A percentile compares a stretch with the other conserved stretches of the same genome.
Evolutionary conservation across 208 protist genomes (phyloP).

Genomic region (Herpetomonas tarakana): DNA sequence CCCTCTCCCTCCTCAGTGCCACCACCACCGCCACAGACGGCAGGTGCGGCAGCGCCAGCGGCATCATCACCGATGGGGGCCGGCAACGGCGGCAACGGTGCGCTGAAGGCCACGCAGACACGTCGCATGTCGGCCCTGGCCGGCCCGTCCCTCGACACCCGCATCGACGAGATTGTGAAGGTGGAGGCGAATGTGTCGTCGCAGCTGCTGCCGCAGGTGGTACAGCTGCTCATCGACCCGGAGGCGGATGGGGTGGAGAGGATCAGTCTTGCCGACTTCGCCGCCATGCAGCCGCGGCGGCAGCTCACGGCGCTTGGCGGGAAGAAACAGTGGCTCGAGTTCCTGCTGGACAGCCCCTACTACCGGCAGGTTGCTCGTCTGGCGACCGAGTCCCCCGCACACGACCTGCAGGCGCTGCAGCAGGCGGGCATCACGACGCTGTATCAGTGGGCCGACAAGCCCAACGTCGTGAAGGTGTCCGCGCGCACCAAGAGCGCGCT

Average conservation of each 20-base stretch:
- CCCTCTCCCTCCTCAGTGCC: no score
- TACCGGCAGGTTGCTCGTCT: slow-evolving; percentile 75
- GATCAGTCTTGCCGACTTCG: slow-evolving; percentile 69
- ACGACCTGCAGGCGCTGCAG: slow-evolving; percentile 62
- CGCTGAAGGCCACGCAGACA: slow-evolving; percentile 17
- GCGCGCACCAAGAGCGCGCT: slow-evolving; percentile 64
- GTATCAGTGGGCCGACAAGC: slow-evolving; percentile 80
- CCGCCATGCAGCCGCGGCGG: slow-evolving; percentile 70
- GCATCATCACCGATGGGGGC: background rate
- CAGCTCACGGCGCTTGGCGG: slow-evolving; percentile 60
- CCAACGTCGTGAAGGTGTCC: slow-evolving; percentile 69
- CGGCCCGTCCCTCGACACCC: slow-evolving; percentile 52
- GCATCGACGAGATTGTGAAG: slow-evolving; percentile 67
- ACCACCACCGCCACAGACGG: no score
- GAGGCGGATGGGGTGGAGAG: slow-evolving; percentile 59
- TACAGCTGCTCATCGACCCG: slow-evolving; percentile 74
- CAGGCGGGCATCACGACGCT: slow-evolving; percentile 71
- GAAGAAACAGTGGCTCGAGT: slow-evolving; percentile 72
- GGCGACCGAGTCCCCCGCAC: slow-evolving; percentile 42
- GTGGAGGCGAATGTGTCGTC: slow-evolving; percentile 42
- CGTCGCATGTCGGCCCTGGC: slow-evolving; percentile 26
- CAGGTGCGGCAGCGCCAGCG: slow-evolving; percentile 2
- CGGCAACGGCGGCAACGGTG: slow-evolving; percentile 11
- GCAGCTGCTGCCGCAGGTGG: slow-evolving; percentile 61
- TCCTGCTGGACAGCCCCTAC: slow-evolving; percentile 58